phyloP scores from a whole-genome alignment of 192 early-diverging fungal genomes.

The Coemansia sp. region DNA sequence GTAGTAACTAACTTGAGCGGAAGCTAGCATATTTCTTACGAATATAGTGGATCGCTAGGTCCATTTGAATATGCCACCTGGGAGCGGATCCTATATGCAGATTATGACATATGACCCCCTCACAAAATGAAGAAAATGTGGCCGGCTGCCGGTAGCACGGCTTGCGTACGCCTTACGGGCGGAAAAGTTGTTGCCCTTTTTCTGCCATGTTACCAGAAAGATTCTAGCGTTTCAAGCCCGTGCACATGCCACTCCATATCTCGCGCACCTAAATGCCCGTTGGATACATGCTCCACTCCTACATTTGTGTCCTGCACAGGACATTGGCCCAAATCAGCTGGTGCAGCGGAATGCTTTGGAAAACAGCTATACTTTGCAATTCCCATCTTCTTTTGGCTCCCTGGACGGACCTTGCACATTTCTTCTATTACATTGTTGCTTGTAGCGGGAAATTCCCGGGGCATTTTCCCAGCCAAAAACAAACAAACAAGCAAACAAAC shows the following conservation, averaged over 20 bases:
- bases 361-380: no score
- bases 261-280: background rate
- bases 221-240: background rate
- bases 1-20: background rate
- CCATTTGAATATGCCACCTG: background rate
- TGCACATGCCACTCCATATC: background rate
- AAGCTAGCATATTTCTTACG: background rate
- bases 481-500: no score
- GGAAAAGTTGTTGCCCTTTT: background rate
- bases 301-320: background rate
- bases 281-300: background rate
- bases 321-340: background rate
- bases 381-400: no score
- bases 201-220: background rate
- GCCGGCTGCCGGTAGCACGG: conserved; percentile 1
- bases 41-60: background rate
- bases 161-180: background rate
- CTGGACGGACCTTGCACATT: no score
- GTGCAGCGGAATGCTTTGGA: no score
- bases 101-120: conserved; percentile 1
- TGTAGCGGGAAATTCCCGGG: no score
- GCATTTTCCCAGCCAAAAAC: background rate
- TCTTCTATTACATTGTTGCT: no score
- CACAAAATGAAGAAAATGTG: background rate
- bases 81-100: background rate